Percentiles rank a stretch among this genome's conserved stretches.
phyloP scores from a whole-genome alignment of 208 protist genomes.

The Vickermania ingenoplastis region DNA sequence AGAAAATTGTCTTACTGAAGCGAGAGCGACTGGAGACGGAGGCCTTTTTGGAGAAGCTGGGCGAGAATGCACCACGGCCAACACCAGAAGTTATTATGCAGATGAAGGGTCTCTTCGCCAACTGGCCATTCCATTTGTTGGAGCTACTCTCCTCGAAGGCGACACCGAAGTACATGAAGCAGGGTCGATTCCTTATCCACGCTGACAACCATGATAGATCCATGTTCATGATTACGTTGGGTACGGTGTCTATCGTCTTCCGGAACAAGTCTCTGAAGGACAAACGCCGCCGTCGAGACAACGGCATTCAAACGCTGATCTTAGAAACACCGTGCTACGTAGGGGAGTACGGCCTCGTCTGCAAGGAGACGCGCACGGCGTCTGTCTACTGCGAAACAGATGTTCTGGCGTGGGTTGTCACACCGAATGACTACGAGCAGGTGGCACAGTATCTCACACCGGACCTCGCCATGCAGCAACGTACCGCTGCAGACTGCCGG shows the following conservation, averaged over 20 bases:
- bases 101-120: conserved; percentile 75
- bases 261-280: conserved; percentile 44
- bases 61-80: conserved; percentile 62
- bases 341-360: conserved; percentile 82
- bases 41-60: conserved; percentile 30
- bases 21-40: conserved; percentile 20
- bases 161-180: conserved; percentile 42
- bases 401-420: conserved; percentile 71
- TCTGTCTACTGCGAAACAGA: conserved; percentile 82
- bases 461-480: conserved; percentile 69
- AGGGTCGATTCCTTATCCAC: conserved; percentile 75
- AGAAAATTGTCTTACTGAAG: conserved; percentile 33
- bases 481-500: conserved; percentile 72
- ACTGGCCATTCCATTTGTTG: conserved; percentile 57
- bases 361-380: conserved; percentile 81
- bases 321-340: conserved; percentile 79
- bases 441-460: conserved; percentile 64
- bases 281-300: conserved; percentile 75
- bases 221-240: conserved; percentile 85
- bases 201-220: conserved; percentile 70
- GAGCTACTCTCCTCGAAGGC: conserved; percentile 60
- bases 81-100: conserved; percentile 62
- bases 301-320: conserved; percentile 52
- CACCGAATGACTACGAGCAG: conserved; percentile 73
- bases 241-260: conserved; percentile 58